Percentiles rank a stretch among this genome's conserved stretches.
These are phyloP conservation scores for Helianthus tuberosus DNA, from an alignment of 129 eudicot species.

Conservation along the genomic window DNA sequence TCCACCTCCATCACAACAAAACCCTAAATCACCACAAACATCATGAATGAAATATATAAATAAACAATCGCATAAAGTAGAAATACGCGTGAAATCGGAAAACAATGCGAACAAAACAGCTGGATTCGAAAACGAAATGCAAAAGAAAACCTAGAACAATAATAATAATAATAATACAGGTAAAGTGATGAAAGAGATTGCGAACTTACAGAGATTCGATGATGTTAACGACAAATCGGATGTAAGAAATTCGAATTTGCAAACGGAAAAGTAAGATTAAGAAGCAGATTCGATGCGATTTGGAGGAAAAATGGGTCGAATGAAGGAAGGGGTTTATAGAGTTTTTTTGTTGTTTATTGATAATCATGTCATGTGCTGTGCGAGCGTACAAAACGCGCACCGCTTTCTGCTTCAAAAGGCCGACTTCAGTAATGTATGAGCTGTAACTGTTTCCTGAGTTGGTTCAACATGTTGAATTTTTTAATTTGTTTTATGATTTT, in stretches of 20 bases:
- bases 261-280: neutral
- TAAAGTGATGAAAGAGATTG: slow-evolving; percentile 9
- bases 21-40: slow-evolving; percentile 27
- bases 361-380: slow-evolving; percentile 21
- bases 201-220: slow-evolving; percentile 20
- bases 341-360: neutral
- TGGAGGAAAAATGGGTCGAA: neutral
- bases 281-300: slow-evolving; percentile 25
- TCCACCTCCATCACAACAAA: slow-evolving; percentile 34
- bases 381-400: slow-evolving; percentile 44
- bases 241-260: neutral
- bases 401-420: slow-evolving; percentile 36
- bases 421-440: slow-evolving; percentile 27
- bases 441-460: slow-evolving; percentile 30
- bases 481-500: neutral
- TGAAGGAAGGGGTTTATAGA: slow-evolving; percentile 21
- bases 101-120: slow-evolving; percentile 17
- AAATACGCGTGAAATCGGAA: neutral
- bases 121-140: slow-evolving; percentile 10
- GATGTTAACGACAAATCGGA: slow-evolving; percentile 11
- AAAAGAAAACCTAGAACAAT: slow-evolving; percentile 5
- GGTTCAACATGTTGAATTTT: slow-evolving; percentile 4
- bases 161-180: neutral
- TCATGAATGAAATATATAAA: neutral
- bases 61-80: slow-evolving; percentile 10